Percentiles rank a stretch among this genome's conserved stretches.
Evolutionary conservation across 2,329 filamentous ascomycete genomes (phyloP).

Genomic region (Aureobasidium lini): DNA sequence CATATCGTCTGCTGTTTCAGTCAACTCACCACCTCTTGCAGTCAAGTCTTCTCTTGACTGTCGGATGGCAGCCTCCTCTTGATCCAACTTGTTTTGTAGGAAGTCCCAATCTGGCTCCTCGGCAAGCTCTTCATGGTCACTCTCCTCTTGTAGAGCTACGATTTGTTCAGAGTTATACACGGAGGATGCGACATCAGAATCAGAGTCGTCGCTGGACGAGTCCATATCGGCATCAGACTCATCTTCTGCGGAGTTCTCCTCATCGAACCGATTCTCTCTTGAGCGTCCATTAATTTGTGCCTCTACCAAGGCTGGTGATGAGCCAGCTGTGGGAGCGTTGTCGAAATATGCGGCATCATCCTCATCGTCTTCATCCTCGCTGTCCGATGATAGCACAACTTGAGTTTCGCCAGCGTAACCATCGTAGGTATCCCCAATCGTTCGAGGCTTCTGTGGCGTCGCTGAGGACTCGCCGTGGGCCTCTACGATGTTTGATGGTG

Average conservation of each 20-base stretch:
- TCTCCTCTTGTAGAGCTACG: slow-evolving; percentile 3
- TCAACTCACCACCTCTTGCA: neutral
- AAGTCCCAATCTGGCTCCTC: slow-evolving; percentile 11
- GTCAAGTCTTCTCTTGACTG: slow-evolving; percentile 5
- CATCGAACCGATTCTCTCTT: neutral
- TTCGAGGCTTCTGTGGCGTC: neutral
- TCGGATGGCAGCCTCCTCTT: slow-evolving; percentile 4
- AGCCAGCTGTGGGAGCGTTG: neutral
- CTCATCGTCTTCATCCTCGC: slow-evolving; percentile 13
- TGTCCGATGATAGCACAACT: neutral
- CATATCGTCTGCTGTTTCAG: neutral
- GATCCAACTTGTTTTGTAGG: neutral
- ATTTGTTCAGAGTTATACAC: slow-evolving; percentile 10
- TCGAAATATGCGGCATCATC: neutral
- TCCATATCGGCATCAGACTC: neutral
- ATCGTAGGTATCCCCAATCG: slow-evolving; percentile 4
- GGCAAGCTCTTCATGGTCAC: slow-evolving; percentile 13
- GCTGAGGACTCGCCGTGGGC: neutral
- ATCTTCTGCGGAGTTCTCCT: neutral
- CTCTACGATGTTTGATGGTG: neutral
- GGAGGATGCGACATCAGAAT: neutral
- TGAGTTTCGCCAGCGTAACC: neutral
- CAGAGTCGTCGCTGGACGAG: neutral
- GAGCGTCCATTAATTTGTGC: neutral
- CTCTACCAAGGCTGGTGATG: neutral